Conservation (phyloP, 441 rosid species). For the Croton setiger region DNA sequence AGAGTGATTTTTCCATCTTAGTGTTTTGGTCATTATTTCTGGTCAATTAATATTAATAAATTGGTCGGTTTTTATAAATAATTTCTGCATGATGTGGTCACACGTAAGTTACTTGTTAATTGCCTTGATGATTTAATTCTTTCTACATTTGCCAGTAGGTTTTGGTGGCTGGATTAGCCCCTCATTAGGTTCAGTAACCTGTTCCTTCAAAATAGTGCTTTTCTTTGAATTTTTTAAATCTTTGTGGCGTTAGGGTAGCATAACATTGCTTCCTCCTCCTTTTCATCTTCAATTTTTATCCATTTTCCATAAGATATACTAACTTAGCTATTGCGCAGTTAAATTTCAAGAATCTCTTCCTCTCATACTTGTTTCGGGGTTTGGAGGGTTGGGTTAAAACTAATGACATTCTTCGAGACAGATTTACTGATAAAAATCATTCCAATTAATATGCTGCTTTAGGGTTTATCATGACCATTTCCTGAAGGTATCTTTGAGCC, state of each 20-base stretch:
- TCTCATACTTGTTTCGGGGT: background rate
- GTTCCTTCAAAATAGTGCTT: background rate
- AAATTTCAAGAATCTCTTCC: background rate
- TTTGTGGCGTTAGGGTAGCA: background rate
- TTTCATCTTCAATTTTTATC: background rate
- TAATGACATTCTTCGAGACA: background rate
- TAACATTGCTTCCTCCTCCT: background rate
- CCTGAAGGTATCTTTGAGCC: background rate
- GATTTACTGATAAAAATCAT: background rate
- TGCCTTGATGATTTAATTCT: no score
- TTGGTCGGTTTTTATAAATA: background rate
- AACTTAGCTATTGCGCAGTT: background rate
- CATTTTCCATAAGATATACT: background rate
- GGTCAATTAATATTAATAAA: no score
- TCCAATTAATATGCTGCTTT: background rate
- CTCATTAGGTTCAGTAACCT: no score
- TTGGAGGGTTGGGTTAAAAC: background rate
- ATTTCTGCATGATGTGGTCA: background rate
- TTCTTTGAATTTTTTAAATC: background rate
- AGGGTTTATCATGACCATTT: background rate
- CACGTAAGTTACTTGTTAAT: background rate
- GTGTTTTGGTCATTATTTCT: conserved; percentile 1
- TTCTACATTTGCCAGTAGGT: no score
- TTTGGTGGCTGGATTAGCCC: no score
- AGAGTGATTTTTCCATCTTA: background rate